Conservation (phyloP, 2,329 filamentous ascomycete species). For the Tolypocladium cylindrosporum region DNA sequence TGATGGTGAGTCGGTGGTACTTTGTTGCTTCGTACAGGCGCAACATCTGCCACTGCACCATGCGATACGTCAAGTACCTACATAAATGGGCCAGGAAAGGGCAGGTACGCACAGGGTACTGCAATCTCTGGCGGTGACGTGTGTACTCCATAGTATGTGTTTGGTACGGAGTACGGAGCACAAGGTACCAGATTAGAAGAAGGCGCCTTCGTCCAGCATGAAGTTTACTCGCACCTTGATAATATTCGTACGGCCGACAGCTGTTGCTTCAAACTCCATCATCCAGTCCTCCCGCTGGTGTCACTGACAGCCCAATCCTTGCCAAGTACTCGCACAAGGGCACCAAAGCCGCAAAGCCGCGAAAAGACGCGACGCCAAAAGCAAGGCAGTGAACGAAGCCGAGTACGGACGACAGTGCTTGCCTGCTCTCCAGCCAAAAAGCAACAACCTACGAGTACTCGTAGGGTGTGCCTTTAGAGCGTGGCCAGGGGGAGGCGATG, state of each 20-base stretch:
- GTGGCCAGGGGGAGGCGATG: neutral
- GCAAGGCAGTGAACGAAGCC: neutral
- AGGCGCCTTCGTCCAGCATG: neutral
- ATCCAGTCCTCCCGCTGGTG: neutral
- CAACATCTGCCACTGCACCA: neutral
- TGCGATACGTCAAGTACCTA: neutral
- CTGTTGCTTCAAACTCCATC: neutral
- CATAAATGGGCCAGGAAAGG: neutral
- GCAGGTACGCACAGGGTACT: neutral
- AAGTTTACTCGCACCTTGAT: too few species aligned
- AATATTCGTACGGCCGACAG: neutral
- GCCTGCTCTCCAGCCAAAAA: neutral
- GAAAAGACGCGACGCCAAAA: neutral
- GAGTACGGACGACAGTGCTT: too few species aligned
- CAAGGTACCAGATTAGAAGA: neutral
- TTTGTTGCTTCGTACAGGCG: neutral
- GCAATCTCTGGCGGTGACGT: constrained; percentile 1
- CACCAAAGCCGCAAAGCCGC: neutral
- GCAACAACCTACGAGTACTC: neutral
- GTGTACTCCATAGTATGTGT: neutral
- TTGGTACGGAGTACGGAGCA: neutral
- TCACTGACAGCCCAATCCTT: neutral
- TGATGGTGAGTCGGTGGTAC: neutral
- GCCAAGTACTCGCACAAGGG: neutral
- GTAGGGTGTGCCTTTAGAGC: neutral